These are phyloP conservation scores for Lagenidium giganteum DNA, from an alignment of 352 stramenopile genomes.

Conservation along the genomic window DNA sequence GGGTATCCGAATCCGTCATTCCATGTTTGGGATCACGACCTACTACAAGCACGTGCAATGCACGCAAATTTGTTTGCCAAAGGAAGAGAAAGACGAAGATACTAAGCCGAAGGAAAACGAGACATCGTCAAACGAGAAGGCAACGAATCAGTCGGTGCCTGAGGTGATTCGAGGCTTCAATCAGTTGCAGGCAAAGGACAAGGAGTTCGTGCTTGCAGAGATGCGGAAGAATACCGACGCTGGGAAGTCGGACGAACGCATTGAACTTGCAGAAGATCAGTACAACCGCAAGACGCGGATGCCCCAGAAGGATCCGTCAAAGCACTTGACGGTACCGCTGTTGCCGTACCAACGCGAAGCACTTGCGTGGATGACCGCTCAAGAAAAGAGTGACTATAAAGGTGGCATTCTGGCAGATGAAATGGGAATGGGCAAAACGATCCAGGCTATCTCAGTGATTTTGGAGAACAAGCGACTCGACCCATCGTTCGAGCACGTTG, in stretches of 20 bases:
- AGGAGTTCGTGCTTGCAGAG: slow-evolving; percentile 40
- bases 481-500: too few species aligned
- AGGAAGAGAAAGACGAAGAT: background rate
- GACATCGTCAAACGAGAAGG: background rate
- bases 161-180: slow-evolving; percentile 35
- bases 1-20: slow-evolving; percentile 58
- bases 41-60: slow-evolving; percentile 74
- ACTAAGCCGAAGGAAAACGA: slow-evolving; percentile 1
- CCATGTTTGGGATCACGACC: slow-evolving; percentile 71
- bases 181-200: slow-evolving; percentile 31
- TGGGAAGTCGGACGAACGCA: slow-evolving; percentile 60
- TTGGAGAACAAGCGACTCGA: slow-evolving; percentile 82
- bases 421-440: slow-evolving; percentile 98
- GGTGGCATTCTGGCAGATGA: slow-evolving; percentile 98
- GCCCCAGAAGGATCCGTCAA: slow-evolving; percentile 67
- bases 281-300: slow-evolving; percentile 68
- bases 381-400: slow-evolving; percentile 88
- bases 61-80: slow-evolving; percentile 30
- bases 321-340: slow-evolving; percentile 81
- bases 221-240: slow-evolving; percentile 50
- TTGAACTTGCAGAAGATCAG: slow-evolving; percentile 59
- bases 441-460: slow-evolving; percentile 96
- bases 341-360: slow-evolving; percentile 99
- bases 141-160: background rate
- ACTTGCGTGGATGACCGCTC: slow-evolving; percentile 91